These are phyloP conservation scores for Linum trigynum DNA, from an alignment of 345 rosid genomes.

Conservation along the genomic window DNA sequence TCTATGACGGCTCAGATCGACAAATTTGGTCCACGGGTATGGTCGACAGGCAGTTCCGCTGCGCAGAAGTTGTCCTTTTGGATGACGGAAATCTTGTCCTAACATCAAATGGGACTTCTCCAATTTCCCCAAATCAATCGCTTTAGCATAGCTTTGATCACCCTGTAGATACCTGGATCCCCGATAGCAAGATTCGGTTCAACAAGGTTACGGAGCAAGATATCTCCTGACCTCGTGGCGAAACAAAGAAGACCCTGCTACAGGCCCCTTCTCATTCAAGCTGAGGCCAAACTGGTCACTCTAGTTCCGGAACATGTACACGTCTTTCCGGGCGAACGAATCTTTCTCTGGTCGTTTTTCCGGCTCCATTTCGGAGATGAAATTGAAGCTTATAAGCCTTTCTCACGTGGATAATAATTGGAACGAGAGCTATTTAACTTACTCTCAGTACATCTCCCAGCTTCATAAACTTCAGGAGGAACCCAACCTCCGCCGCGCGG, in stretches of 20 bases:
- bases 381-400: too few species aligned
- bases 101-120: slow-evolving; percentile 24
- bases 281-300: too few species aligned
- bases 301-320: too few species aligned
- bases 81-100: slow-evolving; percentile 60
- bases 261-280: slow-evolving; percentile 67
- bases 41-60: slow-evolving; percentile 18
- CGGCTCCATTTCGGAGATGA: too few species aligned
- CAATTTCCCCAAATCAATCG: slow-evolving; percentile 6
- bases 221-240: slow-evolving; percentile 54
- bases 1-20: slow-evolving; percentile 35
- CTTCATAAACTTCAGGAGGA: too few species aligned
- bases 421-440: slow-evolving; percentile 53
- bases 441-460: too few species aligned
- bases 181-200: slow-evolving; percentile 43
- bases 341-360: slow-evolving; percentile 42
- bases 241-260: slow-evolving; percentile 50
- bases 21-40: slow-evolving; percentile 60
- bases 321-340: slow-evolving; percentile 27
- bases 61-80: slow-evolving; percentile 34
- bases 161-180: slow-evolving; percentile 62
- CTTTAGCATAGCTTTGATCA: slow-evolving; percentile 75
- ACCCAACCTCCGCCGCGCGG: too few species aligned
- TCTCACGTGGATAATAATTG: too few species aligned
- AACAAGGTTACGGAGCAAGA: slow-evolving; percentile 30